Conservation (phyloP, 305 asterid species). For the Solanum hybrid region DNA sequence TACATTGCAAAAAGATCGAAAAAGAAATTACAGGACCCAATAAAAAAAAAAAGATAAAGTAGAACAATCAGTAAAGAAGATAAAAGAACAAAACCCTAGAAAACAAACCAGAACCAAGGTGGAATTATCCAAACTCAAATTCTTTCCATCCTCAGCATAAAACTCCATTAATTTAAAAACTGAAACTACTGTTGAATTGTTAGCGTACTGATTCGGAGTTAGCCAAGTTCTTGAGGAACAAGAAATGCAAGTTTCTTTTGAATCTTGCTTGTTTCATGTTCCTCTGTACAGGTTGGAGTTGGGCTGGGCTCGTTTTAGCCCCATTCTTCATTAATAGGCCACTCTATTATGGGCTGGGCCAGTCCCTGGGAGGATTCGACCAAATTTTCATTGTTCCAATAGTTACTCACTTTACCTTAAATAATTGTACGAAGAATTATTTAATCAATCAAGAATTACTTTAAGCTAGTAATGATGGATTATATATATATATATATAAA, state of each 20-base stretch:
- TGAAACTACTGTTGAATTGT: background rate
- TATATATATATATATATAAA: too few species aligned
- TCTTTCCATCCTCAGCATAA: conserved; percentile 45
- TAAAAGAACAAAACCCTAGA: conserved; percentile 9
- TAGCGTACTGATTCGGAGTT: background rate
- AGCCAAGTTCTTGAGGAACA: background rate
- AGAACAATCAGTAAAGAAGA: background rate
- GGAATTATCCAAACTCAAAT: conserved; percentile 27
- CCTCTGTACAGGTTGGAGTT: background rate
- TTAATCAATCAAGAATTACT: background rate
- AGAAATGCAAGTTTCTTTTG: background rate
- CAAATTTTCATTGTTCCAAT: background rate
- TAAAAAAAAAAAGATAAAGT: background rate
- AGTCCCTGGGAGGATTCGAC: background rate
- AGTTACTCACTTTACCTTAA: background rate
- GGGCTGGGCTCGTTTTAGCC: background rate
- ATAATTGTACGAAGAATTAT: background rate
- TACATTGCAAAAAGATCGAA: conserved; percentile 10
- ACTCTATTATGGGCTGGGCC: background rate
- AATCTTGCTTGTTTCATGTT: background rate
- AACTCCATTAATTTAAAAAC: conserved; percentile 40
- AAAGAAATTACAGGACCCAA: background rate
- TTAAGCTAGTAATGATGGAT: background rate
- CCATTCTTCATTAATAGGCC: background rate
- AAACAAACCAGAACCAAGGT: conserved; percentile 52